Evolutionary conservation across 1,284 basidiomycete species (phyloP).

Genomic region (Cryptococcus maquisensis): DNA sequence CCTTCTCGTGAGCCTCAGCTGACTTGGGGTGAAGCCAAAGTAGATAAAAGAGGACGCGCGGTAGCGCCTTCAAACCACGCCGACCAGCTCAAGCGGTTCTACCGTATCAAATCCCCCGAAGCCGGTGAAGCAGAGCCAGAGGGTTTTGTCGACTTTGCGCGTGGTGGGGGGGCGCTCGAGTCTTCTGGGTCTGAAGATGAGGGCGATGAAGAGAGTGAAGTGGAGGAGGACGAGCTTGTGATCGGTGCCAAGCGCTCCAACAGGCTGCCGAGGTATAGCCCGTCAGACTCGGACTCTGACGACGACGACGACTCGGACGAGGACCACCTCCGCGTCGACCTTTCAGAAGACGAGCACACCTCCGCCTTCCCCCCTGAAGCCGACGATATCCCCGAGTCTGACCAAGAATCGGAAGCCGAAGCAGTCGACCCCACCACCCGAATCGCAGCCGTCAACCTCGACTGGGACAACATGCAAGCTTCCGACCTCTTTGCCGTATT

Average conservation of each 20-base stretch:
- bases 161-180: slow-evolving; percentile 78
- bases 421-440: slow-evolving; percentile 58
- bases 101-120: slow-evolving; percentile 57
- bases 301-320: slow-evolving; percentile 36
- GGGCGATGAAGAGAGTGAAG: slow-evolving; percentile 49
- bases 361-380: slow-evolving; percentile 33
- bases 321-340: slow-evolving; percentile 57
- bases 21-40: slow-evolving; percentile 53
- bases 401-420: slow-evolving; percentile 43
- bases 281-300: slow-evolving; percentile 50
- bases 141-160: slow-evolving; percentile 69
- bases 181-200: slow-evolving; percentile 75
- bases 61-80: slow-evolving; percentile 65
- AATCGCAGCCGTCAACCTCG: slow-evolving; percentile 89
- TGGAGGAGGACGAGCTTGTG: slow-evolving; percentile 51
- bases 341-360: slow-evolving; percentile 65
- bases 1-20: neutral
- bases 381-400: slow-evolving; percentile 21
- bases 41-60: slow-evolving; percentile 88
- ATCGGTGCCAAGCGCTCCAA: slow-evolving; percentile 46
- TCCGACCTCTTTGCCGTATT: slow-evolving; percentile 89
- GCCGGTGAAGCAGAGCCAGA: slow-evolving; percentile 47
- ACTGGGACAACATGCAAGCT: slow-evolving; percentile 96
- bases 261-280: slow-evolving; percentile 9
- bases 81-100: slow-evolving; percentile 77